phyloP scores from a whole-genome alignment of 805 yeast genomes.

The Metschnikowia borealis region DNA sequence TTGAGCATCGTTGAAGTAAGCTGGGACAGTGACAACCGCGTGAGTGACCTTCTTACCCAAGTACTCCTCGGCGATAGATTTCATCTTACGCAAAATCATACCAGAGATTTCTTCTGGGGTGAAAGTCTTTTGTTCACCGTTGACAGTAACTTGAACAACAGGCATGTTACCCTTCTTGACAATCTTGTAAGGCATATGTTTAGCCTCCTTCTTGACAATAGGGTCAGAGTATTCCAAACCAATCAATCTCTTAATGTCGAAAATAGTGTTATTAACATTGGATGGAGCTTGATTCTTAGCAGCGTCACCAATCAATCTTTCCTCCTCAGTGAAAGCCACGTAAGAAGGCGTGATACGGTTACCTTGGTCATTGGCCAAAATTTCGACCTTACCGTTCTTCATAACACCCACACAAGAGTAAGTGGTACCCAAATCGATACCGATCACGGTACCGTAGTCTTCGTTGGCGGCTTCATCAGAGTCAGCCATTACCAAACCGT shows the following conservation, averaged over 20 bases:
- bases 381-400: slow-evolving; percentile 88
- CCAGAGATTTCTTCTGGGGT: slow-evolving; percentile 94
- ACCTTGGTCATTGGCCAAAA: slow-evolving; percentile 97
- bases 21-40: slow-evolving; percentile 22
- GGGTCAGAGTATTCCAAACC: slow-evolving; percentile 60
- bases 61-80: slow-evolving; percentile 30
- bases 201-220: slow-evolving; percentile 55
- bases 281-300: slow-evolving; percentile 97
- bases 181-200: slow-evolving; percentile 84
- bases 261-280: slow-evolving; percentile 87
- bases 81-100: slow-evolving; percentile 88
- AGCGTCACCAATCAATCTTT: slow-evolving; percentile 93
- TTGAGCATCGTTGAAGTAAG: slow-evolving; percentile 23
- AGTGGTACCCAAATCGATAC: slow-evolving; percentile 96
- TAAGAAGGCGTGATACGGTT: slow-evolving; percentile 96
- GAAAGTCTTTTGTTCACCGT: slow-evolving; percentile 81
- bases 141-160: slow-evolving; percentile 74
- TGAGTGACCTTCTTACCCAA: slow-evolving; percentile 21
- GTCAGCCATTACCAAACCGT: slow-evolving; percentile 20
- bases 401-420: slow-evolving; percentile 96
- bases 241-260: slow-evolving; percentile 88
- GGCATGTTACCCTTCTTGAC: slow-evolving; percentile 73
- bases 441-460: slow-evolving; percentile 65
- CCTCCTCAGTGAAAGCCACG: slow-evolving; percentile 90
- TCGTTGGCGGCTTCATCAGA: slow-evolving; percentile 28